These are phyloP conservation scores for Botrytis medusae DNA, from an alignment of 2,329 filamentous ascomycete genomes.

Conservation along the genomic window DNA sequence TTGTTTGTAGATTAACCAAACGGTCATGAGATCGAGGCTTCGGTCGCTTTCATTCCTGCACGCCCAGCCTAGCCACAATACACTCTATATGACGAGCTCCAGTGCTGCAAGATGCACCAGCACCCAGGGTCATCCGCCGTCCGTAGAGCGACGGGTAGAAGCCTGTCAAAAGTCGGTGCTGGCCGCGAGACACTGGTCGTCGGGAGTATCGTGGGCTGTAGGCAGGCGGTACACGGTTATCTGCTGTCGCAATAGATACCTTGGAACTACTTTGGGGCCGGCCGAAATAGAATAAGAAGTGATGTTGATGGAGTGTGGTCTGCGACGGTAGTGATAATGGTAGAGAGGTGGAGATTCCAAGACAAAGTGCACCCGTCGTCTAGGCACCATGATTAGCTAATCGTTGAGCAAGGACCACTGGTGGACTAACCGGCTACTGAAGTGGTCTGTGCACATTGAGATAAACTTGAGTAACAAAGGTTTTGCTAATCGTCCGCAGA, in stretches of 20 bases:
- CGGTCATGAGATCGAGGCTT: background rate
- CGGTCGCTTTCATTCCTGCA: conserved; percentile 11
- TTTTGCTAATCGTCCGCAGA: too few species aligned
- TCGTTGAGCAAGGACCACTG: background rate
- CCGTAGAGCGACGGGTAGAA: conserved; percentile 14
- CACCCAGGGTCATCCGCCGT: conserved; percentile 5
- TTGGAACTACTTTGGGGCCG: conserved; percentile 5
- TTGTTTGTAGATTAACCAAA: conserved; percentile 8
- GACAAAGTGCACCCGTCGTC: background rate
- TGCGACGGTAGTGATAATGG: conserved; percentile 7
- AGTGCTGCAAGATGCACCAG: conserved; percentile 12
- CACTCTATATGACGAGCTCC: conserved; percentile 9
- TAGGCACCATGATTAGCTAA: conserved; percentile 6
- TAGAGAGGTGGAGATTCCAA: background rate
- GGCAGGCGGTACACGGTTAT: conserved; percentile 9
- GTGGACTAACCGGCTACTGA: background rate
- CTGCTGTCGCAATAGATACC: background rate
- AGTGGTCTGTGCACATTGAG: background rate
- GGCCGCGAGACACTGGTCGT: conserved; percentile 11
- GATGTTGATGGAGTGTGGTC: background rate
- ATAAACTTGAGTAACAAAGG: background rate
- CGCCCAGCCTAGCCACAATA: conserved; percentile 8
- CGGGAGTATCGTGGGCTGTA: conserved; percentile 9
- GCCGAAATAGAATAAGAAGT: conserved; percentile 9
- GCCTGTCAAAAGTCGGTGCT: conserved; percentile 15